Conservation (phyloP, 2,329 filamentous ascomycete genomes). For the Aspergillus vadensis region DNA sequence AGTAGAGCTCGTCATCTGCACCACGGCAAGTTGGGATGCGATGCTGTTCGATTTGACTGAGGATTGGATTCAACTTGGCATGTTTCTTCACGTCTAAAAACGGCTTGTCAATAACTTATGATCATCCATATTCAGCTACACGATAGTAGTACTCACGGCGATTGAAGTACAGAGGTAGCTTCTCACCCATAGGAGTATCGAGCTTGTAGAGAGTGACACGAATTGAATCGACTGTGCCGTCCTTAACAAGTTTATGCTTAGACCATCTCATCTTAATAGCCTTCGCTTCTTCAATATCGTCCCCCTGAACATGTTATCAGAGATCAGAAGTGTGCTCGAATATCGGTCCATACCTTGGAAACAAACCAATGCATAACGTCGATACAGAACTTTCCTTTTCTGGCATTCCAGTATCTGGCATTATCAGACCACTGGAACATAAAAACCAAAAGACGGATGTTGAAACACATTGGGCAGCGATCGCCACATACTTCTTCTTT, state of each 20-base stretch:
- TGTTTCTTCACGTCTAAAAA: slow-evolving; percentile 22
- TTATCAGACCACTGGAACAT: not conserved
- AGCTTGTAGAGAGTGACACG: slow-evolving; percentile 10
- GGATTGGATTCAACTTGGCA: slow-evolving; percentile 17
- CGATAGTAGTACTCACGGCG: slow-evolving; percentile 13
- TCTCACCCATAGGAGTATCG: not conserved
- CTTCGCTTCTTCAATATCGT: slow-evolving; percentile 20
- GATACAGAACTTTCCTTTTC: slow-evolving; percentile 14
- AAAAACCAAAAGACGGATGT: not conserved
- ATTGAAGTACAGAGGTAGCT: slow-evolving; percentile 14
- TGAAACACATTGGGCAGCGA: not conserved
- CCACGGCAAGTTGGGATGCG: slow-evolving; percentile 14
- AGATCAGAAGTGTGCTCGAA: not conserved
- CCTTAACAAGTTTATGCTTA: not conserved
- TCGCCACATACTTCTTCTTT: slow-evolving; percentile 17
- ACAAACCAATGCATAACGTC: slow-evolving; percentile 26
- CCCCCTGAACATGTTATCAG: slow-evolving; percentile 13
- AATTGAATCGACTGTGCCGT: slow-evolving; percentile 8
- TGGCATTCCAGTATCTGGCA: slow-evolving; percentile 18
- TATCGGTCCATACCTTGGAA: slow-evolving; percentile 15
- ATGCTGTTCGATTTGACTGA: slow-evolving; percentile 15
- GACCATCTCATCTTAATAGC: slow-evolving; percentile 9
- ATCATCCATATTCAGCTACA: not conserved
- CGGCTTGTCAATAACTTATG: not conserved
- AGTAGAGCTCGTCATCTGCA: slow-evolving; percentile 15